Evolutionary conservation across 176 grass and related monocot species (phyloP).

Genomic region (barley (Hordeum vulgare)): DNA sequence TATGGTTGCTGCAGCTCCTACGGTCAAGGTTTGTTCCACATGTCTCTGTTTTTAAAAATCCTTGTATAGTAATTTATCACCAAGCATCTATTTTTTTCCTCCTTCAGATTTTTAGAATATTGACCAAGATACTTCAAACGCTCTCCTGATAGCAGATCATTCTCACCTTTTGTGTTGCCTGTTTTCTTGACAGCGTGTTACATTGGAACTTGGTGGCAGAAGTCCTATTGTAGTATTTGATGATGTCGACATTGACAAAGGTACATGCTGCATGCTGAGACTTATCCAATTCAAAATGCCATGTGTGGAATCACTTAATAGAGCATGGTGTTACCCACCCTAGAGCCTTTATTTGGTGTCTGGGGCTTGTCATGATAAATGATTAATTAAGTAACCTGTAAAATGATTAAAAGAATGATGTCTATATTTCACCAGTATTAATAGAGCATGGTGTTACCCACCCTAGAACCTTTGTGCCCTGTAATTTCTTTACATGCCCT

Average conservation of each 20-base stretch:
- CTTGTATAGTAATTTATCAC: conserved; percentile 30
- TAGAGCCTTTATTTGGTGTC: background rate
- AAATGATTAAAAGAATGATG: background rate
- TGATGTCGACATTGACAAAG: too few relatives aligned
- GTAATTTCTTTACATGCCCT: too few relatives aligned
- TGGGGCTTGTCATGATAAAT: background rate
- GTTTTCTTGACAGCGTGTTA: conserved; percentile 70
- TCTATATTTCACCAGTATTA: background rate
- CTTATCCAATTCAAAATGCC: background rate
- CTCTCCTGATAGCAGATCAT: background rate
- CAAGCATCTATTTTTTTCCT: background rate
- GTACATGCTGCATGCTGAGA: background rate
- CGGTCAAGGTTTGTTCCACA: conserved; percentile 69
- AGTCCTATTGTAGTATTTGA: too few relatives aligned
- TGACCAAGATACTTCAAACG: background rate
- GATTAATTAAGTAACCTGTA: background rate
- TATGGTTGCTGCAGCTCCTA: conserved; percentile 81
- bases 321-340: background rate
- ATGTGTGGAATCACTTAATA: background rate
- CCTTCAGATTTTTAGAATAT: background rate
- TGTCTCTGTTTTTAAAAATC: background rate
- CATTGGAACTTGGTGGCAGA: conserved; percentile 98
- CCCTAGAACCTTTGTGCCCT: too few relatives aligned
- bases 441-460: too few relatives aligned
- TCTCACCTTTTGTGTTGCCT: background rate